Conservation (phyloP, 176 grass and related monocot species). For the Avena atlantica region DNA sequence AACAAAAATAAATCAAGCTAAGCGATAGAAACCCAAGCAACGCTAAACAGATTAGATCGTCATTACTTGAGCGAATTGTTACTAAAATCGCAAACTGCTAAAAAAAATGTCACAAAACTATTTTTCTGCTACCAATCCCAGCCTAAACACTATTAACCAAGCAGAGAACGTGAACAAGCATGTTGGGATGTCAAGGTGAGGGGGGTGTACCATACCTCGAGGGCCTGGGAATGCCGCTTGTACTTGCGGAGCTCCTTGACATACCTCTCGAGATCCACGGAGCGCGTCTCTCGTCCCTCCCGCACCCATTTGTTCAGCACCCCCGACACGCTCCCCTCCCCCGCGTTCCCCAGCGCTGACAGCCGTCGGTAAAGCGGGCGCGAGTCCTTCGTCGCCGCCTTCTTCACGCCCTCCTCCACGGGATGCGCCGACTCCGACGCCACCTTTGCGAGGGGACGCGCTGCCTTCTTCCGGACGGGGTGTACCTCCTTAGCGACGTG, state of each 20-base stretch:
- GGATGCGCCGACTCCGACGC: neutral
- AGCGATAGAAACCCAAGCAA: neutral
- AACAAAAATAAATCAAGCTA: conserved; percentile 21
- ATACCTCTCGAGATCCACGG: conserved; percentile 49
- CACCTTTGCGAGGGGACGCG: neutral
- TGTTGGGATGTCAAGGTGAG: neutral
- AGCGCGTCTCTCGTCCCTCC: conserved; percentile 43
- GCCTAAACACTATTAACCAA: neutral
- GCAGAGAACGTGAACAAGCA: neutral
- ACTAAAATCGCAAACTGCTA: neutral
- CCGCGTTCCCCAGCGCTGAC: conserved; percentile 57
- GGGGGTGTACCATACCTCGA: conserved; percentile 51
- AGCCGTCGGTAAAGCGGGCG: conserved; percentile 57
- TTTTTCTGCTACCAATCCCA: neutral
- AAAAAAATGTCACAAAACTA: neutral
- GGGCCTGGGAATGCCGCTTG: conserved; percentile 62
- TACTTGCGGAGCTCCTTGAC: conserved; percentile 78
- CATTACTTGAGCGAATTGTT: neutral
- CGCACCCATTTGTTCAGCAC: conserved; percentile 70
- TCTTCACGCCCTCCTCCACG: neutral
- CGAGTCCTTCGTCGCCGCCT: neutral
- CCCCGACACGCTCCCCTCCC: conserved; percentile 56
- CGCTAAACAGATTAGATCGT: conserved; percentile 3
- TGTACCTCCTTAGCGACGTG: neutral
- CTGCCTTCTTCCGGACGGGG: neutral